Percentiles rank a stretch among this genome's conserved stretches.
These are phyloP conservation scores for Solanum arcanum DNA, from an alignment of 257 asterid genomes.

Conservation along the genomic window DNA sequence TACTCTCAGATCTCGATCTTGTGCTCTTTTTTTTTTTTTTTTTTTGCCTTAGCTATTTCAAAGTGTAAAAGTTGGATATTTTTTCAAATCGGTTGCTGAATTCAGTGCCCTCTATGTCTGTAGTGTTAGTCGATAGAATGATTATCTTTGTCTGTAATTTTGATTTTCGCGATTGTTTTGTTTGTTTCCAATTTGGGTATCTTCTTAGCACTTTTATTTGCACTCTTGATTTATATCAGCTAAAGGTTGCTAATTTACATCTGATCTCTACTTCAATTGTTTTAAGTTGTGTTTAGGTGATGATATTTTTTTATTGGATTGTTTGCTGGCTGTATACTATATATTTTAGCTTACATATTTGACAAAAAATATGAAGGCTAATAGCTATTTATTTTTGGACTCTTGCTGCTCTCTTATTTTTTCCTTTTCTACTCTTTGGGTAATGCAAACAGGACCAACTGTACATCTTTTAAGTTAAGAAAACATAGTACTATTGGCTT, in stretches of 20 bases:
- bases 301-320: not conserved
- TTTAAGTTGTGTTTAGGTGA: not conserved
- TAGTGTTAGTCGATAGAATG: not conserved
- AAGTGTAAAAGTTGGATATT: not conserved
- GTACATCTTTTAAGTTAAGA: not conserved
- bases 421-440: not conserved
- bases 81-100: not conserved
- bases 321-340: not conserved
- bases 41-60: not conserved
- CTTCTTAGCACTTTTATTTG: not conserved
- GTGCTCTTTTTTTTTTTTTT: not conserved
- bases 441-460: not conserved
- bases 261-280: not conserved
- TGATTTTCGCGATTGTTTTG: not conserved
- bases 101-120: not conserved
- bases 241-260: not conserved
- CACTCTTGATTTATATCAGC: not conserved
- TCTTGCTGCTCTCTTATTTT: not conserved
- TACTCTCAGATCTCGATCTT: slow-evolving; percentile 1
- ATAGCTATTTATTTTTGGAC: not conserved
- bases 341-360: not conserved
- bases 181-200: not conserved
- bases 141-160: not conserved
- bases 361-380: not conserved
- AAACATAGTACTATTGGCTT: not conserved